Percentiles rank a stretch among this genome's conserved stretches.
These are phyloP conservation scores for Ganoderma resinaceum DNA, from an alignment of 1,284 basidiomycete genomes.

Conservation along the genomic window DNA sequence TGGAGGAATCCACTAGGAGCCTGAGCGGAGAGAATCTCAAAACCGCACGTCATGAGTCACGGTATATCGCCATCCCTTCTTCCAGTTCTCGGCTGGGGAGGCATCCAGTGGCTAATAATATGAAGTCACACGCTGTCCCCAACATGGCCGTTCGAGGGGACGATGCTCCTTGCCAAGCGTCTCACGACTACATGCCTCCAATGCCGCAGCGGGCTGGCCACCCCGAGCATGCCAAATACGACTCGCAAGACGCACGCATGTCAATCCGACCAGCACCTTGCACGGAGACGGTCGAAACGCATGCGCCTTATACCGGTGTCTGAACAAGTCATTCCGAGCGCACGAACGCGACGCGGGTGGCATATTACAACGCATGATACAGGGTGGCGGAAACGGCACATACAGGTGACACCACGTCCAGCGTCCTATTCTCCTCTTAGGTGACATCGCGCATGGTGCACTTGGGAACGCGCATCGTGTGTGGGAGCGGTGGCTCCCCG, in stretches of 20 bases:
- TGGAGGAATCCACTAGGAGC: neutral
- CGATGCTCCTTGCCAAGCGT: neutral
- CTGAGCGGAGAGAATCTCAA: neutral
- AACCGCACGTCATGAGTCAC: neutral
- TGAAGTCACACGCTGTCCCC: neutral
- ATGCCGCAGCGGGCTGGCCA: conserved; percentile 1
- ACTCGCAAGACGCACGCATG: neutral
- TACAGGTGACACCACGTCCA: neutral
- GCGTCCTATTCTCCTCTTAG: neutral
- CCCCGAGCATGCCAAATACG: conserved; percentile 8
- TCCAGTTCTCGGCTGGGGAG: neutral
- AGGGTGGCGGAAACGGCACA: neutral
- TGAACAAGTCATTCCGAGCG: neutral
- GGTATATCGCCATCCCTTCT: neutral
- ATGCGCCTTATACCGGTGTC: neutral
- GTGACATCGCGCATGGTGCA: neutral
- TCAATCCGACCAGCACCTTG: neutral
- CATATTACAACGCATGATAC: neutral
- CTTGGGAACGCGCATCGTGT: neutral
- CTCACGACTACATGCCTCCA: neutral
- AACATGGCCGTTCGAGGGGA: neutral
- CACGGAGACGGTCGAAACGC: neutral
- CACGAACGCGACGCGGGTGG: neutral
- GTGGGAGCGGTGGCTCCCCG: neutral
- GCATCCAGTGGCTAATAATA: neutral